Conservation (phyloP, 139 green algal genomes). For the Tetradesmus lagerheimii region DNA sequence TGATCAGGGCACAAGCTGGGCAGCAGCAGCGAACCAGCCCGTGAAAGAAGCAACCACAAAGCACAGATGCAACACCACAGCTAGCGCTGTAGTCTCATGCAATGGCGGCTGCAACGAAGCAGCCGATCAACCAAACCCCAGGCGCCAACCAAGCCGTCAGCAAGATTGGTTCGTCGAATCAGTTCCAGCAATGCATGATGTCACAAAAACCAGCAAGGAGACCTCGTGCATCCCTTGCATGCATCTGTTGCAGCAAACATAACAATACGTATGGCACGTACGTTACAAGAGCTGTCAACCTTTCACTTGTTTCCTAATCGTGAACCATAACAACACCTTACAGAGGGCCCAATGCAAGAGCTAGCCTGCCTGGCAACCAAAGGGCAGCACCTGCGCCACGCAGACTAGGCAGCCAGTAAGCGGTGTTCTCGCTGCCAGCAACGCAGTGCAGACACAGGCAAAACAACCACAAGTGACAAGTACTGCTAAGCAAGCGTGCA, state of each 20-base stretch:
- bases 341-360: background rate
- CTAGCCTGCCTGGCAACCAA: background rate
- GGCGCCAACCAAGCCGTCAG: no score
- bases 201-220: no score
- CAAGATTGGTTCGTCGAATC: no score
- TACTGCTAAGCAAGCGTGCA: background rate
- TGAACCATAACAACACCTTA: no score
- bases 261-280: no score
- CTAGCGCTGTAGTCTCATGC: background rate
- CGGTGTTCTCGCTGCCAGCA: background rate
- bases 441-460: background rate
- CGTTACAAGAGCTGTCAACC: no score
- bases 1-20: background rate
- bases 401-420: background rate
- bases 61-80: background rate
- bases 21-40: background rate
- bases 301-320: no score
- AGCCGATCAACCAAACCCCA: background rate
- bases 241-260: background rate
- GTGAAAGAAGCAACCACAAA: background rate
- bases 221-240: no score
- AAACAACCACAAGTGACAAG: background rate
- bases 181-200: no score
- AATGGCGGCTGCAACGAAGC: background rate
- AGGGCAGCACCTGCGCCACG: background rate